phyloP scores from a whole-genome alignment of 129 eudicot genomes.

The Ambrosia trifida region DNA sequence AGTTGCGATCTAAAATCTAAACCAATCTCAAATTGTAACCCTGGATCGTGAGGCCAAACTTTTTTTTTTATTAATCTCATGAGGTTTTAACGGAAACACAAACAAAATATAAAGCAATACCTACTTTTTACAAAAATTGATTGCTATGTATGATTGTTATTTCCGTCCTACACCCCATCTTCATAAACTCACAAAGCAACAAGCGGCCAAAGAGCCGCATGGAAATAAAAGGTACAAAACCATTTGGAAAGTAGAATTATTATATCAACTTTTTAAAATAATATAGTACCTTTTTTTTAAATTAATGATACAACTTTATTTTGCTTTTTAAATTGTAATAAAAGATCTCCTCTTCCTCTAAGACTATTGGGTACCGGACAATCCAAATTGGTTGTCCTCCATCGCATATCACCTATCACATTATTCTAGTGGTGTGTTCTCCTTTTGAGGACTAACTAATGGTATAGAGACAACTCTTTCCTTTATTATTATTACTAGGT shows the following conservation, averaged over 20 bases:
- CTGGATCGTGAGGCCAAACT: too few species aligned
- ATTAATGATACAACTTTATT: too few species aligned
- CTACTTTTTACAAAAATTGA: constrained; percentile 20
- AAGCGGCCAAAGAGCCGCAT: constrained; percentile 26
- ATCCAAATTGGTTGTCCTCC: too few species aligned
- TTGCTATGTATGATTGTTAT: constrained; percentile 26
- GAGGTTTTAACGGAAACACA: constrained; percentile 12
- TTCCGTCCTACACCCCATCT: constrained; percentile 11
- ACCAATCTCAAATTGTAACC: background rate
- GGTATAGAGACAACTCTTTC: too few species aligned
- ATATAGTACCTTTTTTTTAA: too few species aligned
- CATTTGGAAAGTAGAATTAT: constrained; percentile 28
- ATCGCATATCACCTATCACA: too few species aligned
- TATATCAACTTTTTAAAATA: background rate
- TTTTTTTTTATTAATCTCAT: background rate
- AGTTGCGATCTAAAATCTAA: background rate
- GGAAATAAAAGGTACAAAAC: constrained; percentile 2
- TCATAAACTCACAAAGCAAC: constrained; percentile 19
- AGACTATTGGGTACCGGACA: too few species aligned
- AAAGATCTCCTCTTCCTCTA: too few species aligned
- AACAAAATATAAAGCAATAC: background rate
- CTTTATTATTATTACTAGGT: too few species aligned
- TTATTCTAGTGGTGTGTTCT: too few species aligned
- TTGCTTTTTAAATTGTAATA: too few species aligned
- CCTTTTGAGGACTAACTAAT: too few species aligned